Evolutionary conservation across 2,329 filamentous ascomycete genomes (phyloP), one percentile per base, ranked within the genome.

Genomic region (Diaporthe australafricana): DNA sequence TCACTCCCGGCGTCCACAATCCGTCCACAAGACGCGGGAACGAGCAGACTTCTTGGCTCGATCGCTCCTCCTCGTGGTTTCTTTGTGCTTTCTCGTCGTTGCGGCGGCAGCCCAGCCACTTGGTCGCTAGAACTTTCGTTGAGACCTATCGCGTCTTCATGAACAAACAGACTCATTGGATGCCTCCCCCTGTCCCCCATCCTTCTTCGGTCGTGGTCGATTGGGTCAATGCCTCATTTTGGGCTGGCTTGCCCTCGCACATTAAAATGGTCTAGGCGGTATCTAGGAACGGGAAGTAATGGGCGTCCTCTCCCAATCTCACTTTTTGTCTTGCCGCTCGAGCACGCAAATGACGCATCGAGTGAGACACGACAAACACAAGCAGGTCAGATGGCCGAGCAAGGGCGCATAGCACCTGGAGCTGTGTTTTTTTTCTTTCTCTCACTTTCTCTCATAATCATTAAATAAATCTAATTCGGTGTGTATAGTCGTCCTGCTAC

Each of bases 381-480:
- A 47, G 42, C 66, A 50, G 50, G 38, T 32, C 42, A n/a, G 38
- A 22, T 32, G 40, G 11, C 40, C 42, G 45, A 50, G 60, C 60
- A 63, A 63, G 60, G 60, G 42, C n/a, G 60, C 27, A 9, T 32
- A 27, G 40, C 40, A 47, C 57, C 25, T 32, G 40, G 32, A 48
- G 57, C 45, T 63, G 57, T 50, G 32, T 65, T 65, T 3, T 35
- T 35, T 30, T 63, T 63, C 45, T n/a, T n/a, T n/a, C n/a, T n/a
- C n/a, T n/a, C n/a, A n/a, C n/a, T n/a, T n/a, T n/a, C n/a, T n/a
- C n/a, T n/a, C n/a, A n/a, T n/a, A 66, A 71, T 55, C 63, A 73
- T 73, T 73, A 73, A 42, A 60, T 57, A 68, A 68, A 27, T 32
- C 35, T 70, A 65, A 55, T 67, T 50, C 45, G 42, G 35, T 45